These are phyloP conservation scores for Pyrrhoderma noxium DNA, from an alignment of 1,284 basidiomycete genomes.

Conservation along the genomic window DNA sequence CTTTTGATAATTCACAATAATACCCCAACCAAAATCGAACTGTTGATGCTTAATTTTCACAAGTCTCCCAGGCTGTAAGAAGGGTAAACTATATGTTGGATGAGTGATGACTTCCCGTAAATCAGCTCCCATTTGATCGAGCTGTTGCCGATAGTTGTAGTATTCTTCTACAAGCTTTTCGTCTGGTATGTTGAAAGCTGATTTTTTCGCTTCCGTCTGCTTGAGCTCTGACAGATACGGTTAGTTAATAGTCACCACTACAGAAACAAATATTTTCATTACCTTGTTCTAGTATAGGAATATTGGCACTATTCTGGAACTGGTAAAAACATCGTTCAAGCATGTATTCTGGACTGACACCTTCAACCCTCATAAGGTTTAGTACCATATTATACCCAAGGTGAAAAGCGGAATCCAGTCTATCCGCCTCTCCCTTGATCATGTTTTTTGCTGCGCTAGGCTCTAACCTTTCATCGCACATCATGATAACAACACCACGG, in stretches of 20 bases:
- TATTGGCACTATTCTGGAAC: constrained; percentile 89
- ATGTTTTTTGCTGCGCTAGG: constrained; percentile 89
- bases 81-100: constrained; percentile 88
- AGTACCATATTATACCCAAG: constrained; percentile 99
- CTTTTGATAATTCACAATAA: constrained; percentile 90
- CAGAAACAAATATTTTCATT: not conserved
- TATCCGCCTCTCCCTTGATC: constrained; percentile 98
- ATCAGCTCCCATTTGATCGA: constrained; percentile 83
- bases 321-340: constrained; percentile 97
- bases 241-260: constrained; percentile 4
- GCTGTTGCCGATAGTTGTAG: constrained; percentile 85
- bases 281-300: constrained; percentile 86
- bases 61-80: constrained; percentile 87
- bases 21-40: constrained; percentile 94
- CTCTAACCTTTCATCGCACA: constrained; percentile 98
- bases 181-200: constrained; percentile 68
- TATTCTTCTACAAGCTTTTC: constrained; percentile 86
- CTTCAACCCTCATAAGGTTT: constrained; percentile 98
- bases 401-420: constrained; percentile 97
- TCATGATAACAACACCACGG: constrained; percentile 99
- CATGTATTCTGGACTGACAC: constrained; percentile 98
- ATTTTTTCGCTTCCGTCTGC: constrained; percentile 65
- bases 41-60: constrained; percentile 85
- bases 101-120: constrained; percentile 92
- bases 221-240: constrained; percentile 52